These are phyloP conservation scores for Cryphonectria carpinicola DNA, from an alignment of 2,329 filamentous ascomycete genomes.

Conservation along the genomic window DNA sequence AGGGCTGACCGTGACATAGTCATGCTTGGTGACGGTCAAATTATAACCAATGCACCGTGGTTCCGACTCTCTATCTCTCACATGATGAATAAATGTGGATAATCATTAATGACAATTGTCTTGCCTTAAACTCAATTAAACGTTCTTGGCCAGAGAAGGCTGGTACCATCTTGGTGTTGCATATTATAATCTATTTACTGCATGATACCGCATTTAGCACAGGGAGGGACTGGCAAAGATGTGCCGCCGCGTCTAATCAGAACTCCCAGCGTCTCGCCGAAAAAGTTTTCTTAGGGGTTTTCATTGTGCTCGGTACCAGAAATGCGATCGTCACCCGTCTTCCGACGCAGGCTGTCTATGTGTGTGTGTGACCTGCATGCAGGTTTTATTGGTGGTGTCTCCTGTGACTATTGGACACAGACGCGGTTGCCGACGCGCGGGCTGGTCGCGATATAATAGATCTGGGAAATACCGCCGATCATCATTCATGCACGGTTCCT, in stretches of 20 bases:
- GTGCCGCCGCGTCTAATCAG: conserved; percentile 3
- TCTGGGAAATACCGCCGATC: not conserved
- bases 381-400: not conserved
- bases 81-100: not conserved
- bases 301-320: not conserved
- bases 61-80: not conserved
- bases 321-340: not conserved
- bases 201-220: not conserved
- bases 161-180: not conserved
- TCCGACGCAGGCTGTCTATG: not conserved
- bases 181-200: not conserved
- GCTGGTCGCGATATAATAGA: not conserved
- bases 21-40: not conserved
- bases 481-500: conserved; percentile 3
- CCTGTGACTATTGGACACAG: not conserved
- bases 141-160: not conserved
- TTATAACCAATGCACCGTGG: not conserved
- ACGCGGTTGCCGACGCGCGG: not conserved
- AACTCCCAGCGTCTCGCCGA: not conserved
- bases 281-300: too few relatives aligned
- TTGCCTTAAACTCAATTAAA: not conserved
- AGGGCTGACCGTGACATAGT: not conserved
- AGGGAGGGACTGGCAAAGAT: not conserved
- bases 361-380: not conserved
- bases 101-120: not conserved